Base-by-base conservation (phyloP, 495 filamentous ascomycete genomes). In the Ascobolus immersus region DNA sequence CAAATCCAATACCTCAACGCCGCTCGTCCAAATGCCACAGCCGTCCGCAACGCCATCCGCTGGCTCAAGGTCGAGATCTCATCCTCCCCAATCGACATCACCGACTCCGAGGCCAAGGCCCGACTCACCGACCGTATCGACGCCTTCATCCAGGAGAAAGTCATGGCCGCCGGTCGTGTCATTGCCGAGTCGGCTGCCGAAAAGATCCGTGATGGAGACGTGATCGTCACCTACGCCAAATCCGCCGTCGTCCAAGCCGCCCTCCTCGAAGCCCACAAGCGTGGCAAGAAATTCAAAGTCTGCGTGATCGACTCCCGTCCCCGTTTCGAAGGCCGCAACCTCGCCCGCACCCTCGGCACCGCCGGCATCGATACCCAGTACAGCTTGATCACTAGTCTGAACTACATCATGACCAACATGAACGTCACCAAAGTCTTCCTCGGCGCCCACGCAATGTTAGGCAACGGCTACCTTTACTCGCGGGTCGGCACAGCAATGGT, bases 1-100 rank as follows among this genome's bases (percentile, higher is more conserved):
- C 86, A 96, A 55, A 91, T 96, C 40, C 78, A 80, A 39, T 91
- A 84, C 47, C 69, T 96, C 19, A 76, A 73, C 27, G 79, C 80
- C 37, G 92, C 80, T 47, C 73, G 86, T 4, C 80, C 86, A 8
- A 74, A 94, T 53, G 82, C 76, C 32, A 78, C 86, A 50, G 75
- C 74, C 26, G 84, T 91, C 69, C 82, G 89, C 36, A 94, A 93
- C 53, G 79, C 80, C 13, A 92, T 96, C 50, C 67, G 89, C 23
- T 79, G 80, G 56, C 62, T 96, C 13, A 96, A 96, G 56, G 61
- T 86, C 19, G 65, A 73, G 46, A 81, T 96, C 52, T 68, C 74
- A 34, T 73, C 70, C 30, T 68, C 92, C 38, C 80, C 91, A 47
- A 77, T 81, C 8, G 69, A 75, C 38, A 65, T 68, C 5, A 67